These are phyloP conservation scores for Drechslera avenae DNA, from an alignment of 2,329 filamentous ascomycete genomes.

Conservation along the genomic window DNA sequence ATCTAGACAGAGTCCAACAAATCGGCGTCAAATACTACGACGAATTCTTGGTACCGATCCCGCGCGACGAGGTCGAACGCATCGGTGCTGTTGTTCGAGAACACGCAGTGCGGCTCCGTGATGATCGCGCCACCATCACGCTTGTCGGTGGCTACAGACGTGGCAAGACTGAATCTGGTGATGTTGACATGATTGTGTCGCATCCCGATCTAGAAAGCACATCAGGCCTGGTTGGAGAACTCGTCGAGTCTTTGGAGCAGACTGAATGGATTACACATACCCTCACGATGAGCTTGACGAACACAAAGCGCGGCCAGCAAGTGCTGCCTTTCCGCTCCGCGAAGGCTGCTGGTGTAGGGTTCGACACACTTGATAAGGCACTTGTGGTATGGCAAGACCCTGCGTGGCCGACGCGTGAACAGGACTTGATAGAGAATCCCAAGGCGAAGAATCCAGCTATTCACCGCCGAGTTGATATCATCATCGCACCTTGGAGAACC, in stretches of 20 bases:
- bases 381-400: conserved; percentile 90
- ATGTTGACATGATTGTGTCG: conserved; percentile 85
- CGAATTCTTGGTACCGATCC: conserved; percentile 75
- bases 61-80: conserved; percentile 71
- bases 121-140: conserved; percentile 60
- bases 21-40: conserved; percentile 95
- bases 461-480: conserved; percentile 89
- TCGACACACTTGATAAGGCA: conserved; percentile 89
- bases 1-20: conserved; percentile 79
- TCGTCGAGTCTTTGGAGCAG: conserved; percentile 73
- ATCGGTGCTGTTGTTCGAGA: conserved; percentile 68
- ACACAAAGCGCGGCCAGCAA: conserved; percentile 73
- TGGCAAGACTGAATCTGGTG: conserved; percentile 73
- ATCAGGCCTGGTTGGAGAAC: conserved; percentile 68
- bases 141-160: conserved; percentile 83
- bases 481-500: conserved; percentile 85
- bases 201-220: conserved; percentile 76
- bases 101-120: conserved; percentile 69
- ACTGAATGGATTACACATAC: conserved; percentile 80
- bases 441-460: conserved; percentile 68
- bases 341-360: conserved; percentile 61
- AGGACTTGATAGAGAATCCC: conserved; percentile 42
- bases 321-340: conserved; percentile 60
- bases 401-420: conserved; percentile 46
- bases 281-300: conserved; percentile 70